These are phyloP conservation scores for Closterium sp. DNA, from an alignment of 139 green algal genomes.

Conservation along the genomic window DNA sequence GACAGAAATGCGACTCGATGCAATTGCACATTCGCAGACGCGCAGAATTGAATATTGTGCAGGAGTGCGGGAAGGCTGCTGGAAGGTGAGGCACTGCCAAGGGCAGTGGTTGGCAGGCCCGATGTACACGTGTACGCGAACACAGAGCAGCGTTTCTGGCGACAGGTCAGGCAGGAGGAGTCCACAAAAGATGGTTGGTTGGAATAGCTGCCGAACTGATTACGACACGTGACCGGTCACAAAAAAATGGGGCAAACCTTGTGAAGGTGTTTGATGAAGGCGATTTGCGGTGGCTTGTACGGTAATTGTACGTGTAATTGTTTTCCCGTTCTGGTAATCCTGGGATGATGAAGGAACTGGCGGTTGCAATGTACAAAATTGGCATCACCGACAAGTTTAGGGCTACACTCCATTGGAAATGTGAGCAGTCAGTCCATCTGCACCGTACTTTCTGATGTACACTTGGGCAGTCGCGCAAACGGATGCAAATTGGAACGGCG, in stretches of 20 bases:
- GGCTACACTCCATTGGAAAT: too few relatives aligned
- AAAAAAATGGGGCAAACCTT: not conserved
- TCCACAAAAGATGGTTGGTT: not conserved
- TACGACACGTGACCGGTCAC: not conserved
- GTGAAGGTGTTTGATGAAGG: not conserved
- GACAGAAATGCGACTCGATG: not conserved
- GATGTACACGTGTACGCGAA: not conserved
- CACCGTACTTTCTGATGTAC: too few relatives aligned
- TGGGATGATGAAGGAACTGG: too few relatives aligned
- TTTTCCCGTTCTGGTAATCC: too few relatives aligned
- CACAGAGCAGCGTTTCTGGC: not conserved
- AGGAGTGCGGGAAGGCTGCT: not conserved
- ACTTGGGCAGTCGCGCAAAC: too few relatives aligned
- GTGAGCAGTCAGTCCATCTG: too few relatives aligned
- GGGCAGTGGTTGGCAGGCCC: not conserved
- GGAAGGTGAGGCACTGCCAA: not conserved
- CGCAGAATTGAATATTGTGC: not conserved
- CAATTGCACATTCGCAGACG: not conserved
- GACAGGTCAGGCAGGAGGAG: not conserved
- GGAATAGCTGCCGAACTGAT: not conserved
- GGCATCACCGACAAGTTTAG: too few relatives aligned
- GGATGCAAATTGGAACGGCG: too few relatives aligned
- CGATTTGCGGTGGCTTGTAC: not conserved
- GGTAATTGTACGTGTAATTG: too few relatives aligned
- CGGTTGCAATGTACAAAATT: too few relatives aligned